Conservation (phyloP, 352 stramenopile genomes). For the Pythium scleroteichum region DNA sequence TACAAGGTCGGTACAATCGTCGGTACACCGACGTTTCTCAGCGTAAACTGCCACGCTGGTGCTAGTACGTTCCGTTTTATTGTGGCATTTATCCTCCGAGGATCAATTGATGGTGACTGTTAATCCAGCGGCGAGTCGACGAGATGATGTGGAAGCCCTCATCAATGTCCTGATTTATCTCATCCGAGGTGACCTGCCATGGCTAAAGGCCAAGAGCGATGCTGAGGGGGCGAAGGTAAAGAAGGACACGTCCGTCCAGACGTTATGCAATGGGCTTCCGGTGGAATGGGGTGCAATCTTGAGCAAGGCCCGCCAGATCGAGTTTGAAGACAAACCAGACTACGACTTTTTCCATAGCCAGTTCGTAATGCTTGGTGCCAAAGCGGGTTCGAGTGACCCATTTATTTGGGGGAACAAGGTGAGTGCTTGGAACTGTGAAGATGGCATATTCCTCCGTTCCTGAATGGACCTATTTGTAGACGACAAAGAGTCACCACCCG, state of each 20-base stretch:
- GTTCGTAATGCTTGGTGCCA: slow-evolving; percentile 54
- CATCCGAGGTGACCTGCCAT: slow-evolving; percentile 74
- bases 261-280: slow-evolving; percentile 60
- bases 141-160: slow-evolving; percentile 92
- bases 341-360: slow-evolving; percentile 68
- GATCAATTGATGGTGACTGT: background rate
- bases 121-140: slow-evolving; percentile 62
- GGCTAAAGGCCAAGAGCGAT: slow-evolving; percentile 62
- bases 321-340: slow-evolving; percentile 76
- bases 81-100: background rate
- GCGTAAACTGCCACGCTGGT: slow-evolving; percentile 84
- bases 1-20: slow-evolving; percentile 70
- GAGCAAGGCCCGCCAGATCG: slow-evolving; percentile 50
- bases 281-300: slow-evolving; percentile 62
- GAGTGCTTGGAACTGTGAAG: background rate
- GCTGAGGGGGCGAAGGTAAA: slow-evolving; percentile 75
- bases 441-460: background rate
- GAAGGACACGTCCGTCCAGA: slow-evolving; percentile 43
- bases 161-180: slow-evolving; percentile 90
- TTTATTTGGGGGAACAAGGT: slow-evolving; percentile 53
- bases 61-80: slow-evolving; percentile 53
- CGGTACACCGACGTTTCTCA: slow-evolving; percentile 92
- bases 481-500: slow-evolving; percentile 3
- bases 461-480: slow-evolving; percentile 2
- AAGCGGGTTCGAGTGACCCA: slow-evolving; percentile 31